Conservation (phyloP, 208 protist genomes). For the Histomonas meleagridis region DNA sequence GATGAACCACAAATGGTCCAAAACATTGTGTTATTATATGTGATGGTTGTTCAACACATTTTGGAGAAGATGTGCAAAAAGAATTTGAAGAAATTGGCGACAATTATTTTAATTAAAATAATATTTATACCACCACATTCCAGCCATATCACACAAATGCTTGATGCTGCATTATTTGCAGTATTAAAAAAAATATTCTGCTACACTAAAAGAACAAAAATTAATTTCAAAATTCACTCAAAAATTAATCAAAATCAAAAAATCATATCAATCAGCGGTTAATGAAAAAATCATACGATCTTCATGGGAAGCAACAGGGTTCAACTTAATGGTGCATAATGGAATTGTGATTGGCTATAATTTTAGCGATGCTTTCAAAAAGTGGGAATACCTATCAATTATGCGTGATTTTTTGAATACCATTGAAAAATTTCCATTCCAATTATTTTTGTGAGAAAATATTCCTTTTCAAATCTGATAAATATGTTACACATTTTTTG, state of each 20-base stretch:
- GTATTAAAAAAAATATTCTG: neutral
- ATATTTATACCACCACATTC: neutral
- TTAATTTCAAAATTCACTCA: neutral
- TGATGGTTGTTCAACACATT: neutral
- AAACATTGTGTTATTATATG: neutral
- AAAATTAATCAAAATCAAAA: neutral
- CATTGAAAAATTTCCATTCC: too few relatives aligned
- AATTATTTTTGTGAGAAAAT: too few relatives aligned
- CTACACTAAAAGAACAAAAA: neutral
- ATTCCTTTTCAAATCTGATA: too few relatives aligned
- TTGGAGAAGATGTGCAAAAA: neutral
- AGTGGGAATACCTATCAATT: too few relatives aligned
- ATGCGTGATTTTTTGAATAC: too few relatives aligned
- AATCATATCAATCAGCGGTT: neutral
- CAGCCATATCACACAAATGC: neutral
- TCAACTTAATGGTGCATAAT: too few relatives aligned
- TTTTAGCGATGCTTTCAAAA: too few relatives aligned
- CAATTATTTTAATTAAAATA: too few relatives aligned
- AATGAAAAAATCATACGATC: neutral
- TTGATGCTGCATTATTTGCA: neutral
- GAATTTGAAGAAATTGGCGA: neutral
- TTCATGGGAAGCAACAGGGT: neutral
- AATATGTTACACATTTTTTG: too few relatives aligned
- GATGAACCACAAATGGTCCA: neutral
- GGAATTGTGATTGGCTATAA: too few relatives aligned